Evolutionary conservation across 2,329 filamentous ascomycete species (phyloP), one percentile per base, ranked within the genome.

Genomic region (Fusarium denticulatum): DNA sequence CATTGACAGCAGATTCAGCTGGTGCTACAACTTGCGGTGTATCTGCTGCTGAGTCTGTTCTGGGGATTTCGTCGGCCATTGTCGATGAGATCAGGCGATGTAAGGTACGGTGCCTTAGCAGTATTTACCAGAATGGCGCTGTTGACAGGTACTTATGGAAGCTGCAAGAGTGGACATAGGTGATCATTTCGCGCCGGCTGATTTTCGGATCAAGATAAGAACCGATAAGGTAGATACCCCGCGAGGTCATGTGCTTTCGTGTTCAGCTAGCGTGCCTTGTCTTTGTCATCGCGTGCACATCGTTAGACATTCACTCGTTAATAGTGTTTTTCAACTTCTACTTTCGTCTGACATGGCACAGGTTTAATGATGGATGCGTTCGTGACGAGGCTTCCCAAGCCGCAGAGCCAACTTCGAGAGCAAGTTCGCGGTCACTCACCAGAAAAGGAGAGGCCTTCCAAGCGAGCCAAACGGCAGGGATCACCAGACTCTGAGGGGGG

Each of bases 161-260:
- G 65, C 60, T 67, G 56, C 43, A 57, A 30, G 30, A 39, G 45
- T 53, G 26, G 49, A 45, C 11, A 32, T 40, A 42, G 30, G 36
- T 42, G 60, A 67, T 58, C 40, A 46, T 59, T 59, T 73, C 62
- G 73, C 76, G 73, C 75, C 77, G 77, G 77, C 32, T 74, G 68
- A 77, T 73, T 69, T 10, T 77, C 77, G 77, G 77, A 30, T 40
- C 43, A 62, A 52, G 24, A 46, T 28, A 59, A 39, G 5, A 43
- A 18, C 8, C 28, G 14, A 66, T 55, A 50, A 34, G 20, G n/a
- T 10, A 37, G 52, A 55, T 42, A 43, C 56, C 46, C 28, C 42
- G 60, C 69, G 65, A 32, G 71, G 78, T 84, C 82, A 84, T 79
- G 77, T 84, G 82, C 83, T 78, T 78, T 82, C 83, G 82, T 79